Base-by-base conservation (phyloP, 2,329 filamentous ascomycete genomes). In the Paecilomyces formosus region DNA sequence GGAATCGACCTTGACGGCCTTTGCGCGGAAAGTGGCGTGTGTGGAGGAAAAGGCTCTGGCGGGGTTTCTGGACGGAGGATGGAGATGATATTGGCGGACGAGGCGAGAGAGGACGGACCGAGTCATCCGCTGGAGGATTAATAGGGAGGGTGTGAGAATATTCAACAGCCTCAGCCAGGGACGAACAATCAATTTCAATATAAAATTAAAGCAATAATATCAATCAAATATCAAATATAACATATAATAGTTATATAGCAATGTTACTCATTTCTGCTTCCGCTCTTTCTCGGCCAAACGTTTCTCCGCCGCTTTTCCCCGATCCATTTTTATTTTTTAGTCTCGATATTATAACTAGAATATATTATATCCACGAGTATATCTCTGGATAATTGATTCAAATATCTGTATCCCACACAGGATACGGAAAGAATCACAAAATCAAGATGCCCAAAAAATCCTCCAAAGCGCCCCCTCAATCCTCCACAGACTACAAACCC, bases 401-500 rank as follows among this genome's bases (percentile, higher is more conserved):
- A n/a, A n/a, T n/a, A n/a, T n/a, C n/a, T n/a, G n/a, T n/a, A n/a
- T n/a, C n/a, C n/a, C n/a, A n/a, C n/a, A n/a, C n/a, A n/a, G n/a
- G 35, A 8, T 13, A 39, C 13, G n/a, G 6, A 39, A 35, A 35
- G 15, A 35, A n/a, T 26, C 24, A 26, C 15, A 21, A 3, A 6
- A 39, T 1, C 8, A 52, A 52, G n/a, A 52, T 52, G 50, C 5
- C 50, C 50, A 52, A 78, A 62, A 52, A 78, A 62, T 69, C 72
- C 54, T 71, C 70, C 54, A 75, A 71, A 60, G 74, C 72, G 57
- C 78, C 76, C 39, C 72, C 75, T 30, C 79, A 77, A 66, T 77
- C 72, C 55, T 74, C 73, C 15, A 66, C 79, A 49, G 79, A 81
- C 3, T 79, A 82, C 70, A 84, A 83, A 63, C 79, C 86, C 1